A percentile compares a stretch with the other conserved stretches of the same genome.
Evolutionary conservation across 106 monocot genomes (phyloP).

Genomic region (Iris macrosiphon): DNA sequence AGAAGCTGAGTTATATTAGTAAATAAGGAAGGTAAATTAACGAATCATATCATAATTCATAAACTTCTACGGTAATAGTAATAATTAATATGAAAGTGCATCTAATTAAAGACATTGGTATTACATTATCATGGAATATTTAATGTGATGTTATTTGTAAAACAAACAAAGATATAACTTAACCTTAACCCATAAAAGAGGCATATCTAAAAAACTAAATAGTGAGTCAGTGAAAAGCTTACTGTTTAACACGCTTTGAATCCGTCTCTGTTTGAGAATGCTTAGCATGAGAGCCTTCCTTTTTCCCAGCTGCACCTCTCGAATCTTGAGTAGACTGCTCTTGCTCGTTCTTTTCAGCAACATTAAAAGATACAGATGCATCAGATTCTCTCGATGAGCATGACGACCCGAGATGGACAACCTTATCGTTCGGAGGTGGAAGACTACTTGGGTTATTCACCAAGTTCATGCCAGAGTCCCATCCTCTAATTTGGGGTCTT

Average conservation of each 20-base stretch:
- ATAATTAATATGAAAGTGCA: neutral
- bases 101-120: neutral
- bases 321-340: slow-evolving; percentile 24
- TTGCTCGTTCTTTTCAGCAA: slow-evolving; percentile 19
- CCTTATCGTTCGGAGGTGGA: slow-evolving; percentile 23
- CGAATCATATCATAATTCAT: neutral
- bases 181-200: neutral
- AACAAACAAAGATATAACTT: neutral
- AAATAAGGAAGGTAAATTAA: neutral
- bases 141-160: neutral
- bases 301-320: slow-evolving; percentile 23
- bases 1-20: no score
- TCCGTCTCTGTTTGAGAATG: slow-evolving; percentile 42
- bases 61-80: neutral
- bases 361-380: neutral
- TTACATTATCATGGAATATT: neutral
- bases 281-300: slow-evolving; percentile 24
- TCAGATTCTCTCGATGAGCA: slow-evolving; percentile 27
- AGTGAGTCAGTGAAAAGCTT: slow-evolving; percentile 6
- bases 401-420: no score
- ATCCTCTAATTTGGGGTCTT: slow-evolving; percentile 28
- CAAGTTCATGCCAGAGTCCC: slow-evolving; percentile 25
- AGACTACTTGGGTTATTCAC: slow-evolving; percentile 14
- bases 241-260: slow-evolving; percentile 77
- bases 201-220: neutral